A percentile compares a stretch with the other conserved stretches of the same genome.
Evolutionary conservation across 345 rosid species (phyloP).

Genomic region (Eucalyptus tenuipes): DNA sequence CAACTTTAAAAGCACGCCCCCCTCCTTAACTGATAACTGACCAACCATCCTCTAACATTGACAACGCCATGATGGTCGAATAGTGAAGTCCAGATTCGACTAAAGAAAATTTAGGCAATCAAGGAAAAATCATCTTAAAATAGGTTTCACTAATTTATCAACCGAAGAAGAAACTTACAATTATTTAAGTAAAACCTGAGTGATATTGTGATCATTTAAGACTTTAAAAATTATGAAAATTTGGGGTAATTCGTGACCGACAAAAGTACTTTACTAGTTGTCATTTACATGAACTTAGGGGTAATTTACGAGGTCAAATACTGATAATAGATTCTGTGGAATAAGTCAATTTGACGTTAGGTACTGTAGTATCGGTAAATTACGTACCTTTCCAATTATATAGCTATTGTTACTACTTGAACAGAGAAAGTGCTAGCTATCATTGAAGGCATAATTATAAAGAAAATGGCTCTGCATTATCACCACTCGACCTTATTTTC

Average conservation of each 20-base stretch:
- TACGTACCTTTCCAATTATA: neutral
- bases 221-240: neutral
- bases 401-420: neutral
- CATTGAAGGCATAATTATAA: neutral
- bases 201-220: neutral
- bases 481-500: neutral
- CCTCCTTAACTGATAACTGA: too few species aligned
- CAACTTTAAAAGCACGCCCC: neutral
- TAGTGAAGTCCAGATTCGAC: too few species aligned
- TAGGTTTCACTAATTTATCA: neutral
- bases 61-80: too few species aligned
- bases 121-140: neutral
- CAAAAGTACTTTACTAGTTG: neutral
- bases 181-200: neutral
- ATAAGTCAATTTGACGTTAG: neutral
- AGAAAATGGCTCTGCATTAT: neutral
- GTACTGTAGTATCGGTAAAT: neutral
- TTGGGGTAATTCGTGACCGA: fast-evolving
- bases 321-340: neutral
- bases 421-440: neutral
- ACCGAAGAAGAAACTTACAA: too few species aligned
- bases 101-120: neutral
- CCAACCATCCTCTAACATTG: too few species aligned
- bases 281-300: neutral
- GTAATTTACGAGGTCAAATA: neutral